Evolutionary conservation across 495 filamentous ascomycete genomes (phyloP), one percentile per base, ranked within the genome.

Genomic region (Xanthoparmelia taractica): DNA sequence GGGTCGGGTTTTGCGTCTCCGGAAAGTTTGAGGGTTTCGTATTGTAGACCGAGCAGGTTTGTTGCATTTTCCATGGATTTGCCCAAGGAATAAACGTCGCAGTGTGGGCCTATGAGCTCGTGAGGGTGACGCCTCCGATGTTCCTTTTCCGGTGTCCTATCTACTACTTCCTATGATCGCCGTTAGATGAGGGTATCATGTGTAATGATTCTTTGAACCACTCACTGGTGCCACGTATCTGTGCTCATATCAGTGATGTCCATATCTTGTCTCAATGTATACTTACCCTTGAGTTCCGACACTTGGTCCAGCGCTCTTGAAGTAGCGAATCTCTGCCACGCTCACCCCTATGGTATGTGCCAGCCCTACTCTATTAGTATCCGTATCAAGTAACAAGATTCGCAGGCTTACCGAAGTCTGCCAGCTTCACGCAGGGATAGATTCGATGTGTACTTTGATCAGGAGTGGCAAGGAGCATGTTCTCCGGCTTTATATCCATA

Each of bases 401-500:
- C 6, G 23, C 11, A 13, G 29, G 18, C 27, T 29, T 36, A 50
- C 66, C 68, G 37, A 68, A 68, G 45, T 70, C 68, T 8, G 64
- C 63, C 31, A 70, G 47, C 36, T 70, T 70, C 31, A 68, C 54
- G 8, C 34, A 41, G 6, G 68, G 68, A 52, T 70, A 70, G 18
- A 62, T 17, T 31, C 34, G 38, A 25, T 61, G 23, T 13, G 50
- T 34, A 8, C 31, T 40, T 31, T 54, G 18, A 34, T 68, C 66
- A 15, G 64, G 58, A 13, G 4, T 36, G 11, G 59, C 59, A 20
- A 83, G 68, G 5, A 84, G 73, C n/a, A 83, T 71, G 59, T 84
- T 84, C 27, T 72, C 73, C 2, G 78, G 79, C 64, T 84, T 84
- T 71, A 84, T 76, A 67, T 84, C 81, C 0, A 77, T 79, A 67